Percentiles rank a stretch among this genome's conserved stretches.
Evolutionary conservation across 208 protist genomes (phyloP).

Genomic region (Acanthamoeba lenticulata): DNA sequence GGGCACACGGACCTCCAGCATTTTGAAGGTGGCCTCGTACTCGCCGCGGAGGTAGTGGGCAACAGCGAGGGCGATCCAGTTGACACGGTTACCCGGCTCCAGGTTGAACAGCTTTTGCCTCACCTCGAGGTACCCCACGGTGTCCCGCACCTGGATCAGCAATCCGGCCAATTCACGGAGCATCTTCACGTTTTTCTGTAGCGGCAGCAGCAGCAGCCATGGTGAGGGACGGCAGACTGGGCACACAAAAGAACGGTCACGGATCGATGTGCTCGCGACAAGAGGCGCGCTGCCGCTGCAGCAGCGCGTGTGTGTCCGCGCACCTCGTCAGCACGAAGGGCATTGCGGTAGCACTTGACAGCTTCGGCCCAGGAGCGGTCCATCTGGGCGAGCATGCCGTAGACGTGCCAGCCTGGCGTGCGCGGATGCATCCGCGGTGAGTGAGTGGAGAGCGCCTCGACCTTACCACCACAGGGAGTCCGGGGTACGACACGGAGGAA

Average conservation of each 20-base stretch:
- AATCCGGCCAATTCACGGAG: slow-evolving; percentile 10
- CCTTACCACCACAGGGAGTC: too few relatives aligned
- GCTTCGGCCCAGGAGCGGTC: slow-evolving; percentile 9
- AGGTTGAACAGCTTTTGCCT: slow-evolving; percentile 10
- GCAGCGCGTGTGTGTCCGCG: too few relatives aligned
- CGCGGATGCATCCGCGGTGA: background rate
- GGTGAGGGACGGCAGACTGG: background rate
- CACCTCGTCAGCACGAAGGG: background rate
- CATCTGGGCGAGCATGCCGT: background rate
- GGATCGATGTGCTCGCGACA: too few relatives aligned
- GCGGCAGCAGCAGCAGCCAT: background rate
- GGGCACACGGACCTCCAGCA: background rate
- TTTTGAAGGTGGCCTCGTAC: background rate
- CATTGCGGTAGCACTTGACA: slow-evolving; percentile 34
- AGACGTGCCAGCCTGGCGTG: slow-evolving; percentile 48
- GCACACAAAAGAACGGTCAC: background rate
- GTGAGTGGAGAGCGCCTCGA: background rate
- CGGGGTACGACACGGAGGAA: background rate
- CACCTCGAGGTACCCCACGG: background rate
- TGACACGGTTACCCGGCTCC: background rate
- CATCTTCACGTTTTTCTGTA: slow-evolving; percentile 58
- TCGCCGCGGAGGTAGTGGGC: slow-evolving; percentile 23
- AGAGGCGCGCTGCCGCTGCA: too few relatives aligned
- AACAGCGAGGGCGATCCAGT: slow-evolving; percentile 49
- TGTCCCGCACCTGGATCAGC: slow-evolving; percentile 45